Base-by-base conservation (phyloP, 805 yeast species). In the fission yeast (Schizosaccharomyces pombe) region DNA sequence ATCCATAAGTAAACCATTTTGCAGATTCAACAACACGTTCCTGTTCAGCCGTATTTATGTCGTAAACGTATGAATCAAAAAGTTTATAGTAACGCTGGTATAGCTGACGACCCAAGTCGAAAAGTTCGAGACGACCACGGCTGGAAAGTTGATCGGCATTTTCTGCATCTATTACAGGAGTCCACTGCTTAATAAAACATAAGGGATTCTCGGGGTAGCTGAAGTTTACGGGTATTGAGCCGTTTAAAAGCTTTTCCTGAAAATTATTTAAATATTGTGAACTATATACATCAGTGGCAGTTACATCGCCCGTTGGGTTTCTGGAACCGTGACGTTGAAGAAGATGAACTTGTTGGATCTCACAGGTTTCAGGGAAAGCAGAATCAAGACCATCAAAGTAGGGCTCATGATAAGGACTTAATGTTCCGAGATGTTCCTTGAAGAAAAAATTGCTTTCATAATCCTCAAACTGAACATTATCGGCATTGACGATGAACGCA, bases 301-400 rank as follows among this genome's bases (percentile, higher is more conserved):
- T 30, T n/a, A 14, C 49, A 8, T 22, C 30, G 14, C 49, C 26
- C 5, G 49, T 24, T 5, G 49, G 49, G 31, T 43, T 43, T 22
- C 49, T 28, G 19, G 49, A 43, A 43, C 49, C 49, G 26, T 43
- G 49, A 24, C 49, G 49, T 14, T 43, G 49, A 6, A 43, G 26
- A 26, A 43, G 6, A 43, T 43, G 49, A 16, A 43, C 28, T 43
- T 43, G 49, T 14, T 24, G 28, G 26, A 43, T 43, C 14, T 26
- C 30, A 26, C 49, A 43, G 2, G 30, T 14, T 5, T 43, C 49
- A 2, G 49, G 49, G 26, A 43, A 43, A 14, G 49, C 28, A 26
- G 28, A 9, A 29, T 24, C 26, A 11, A 43, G 14, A 4, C 49
- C 49, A 26, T n/a, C 26, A 14, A 43, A 43, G 14, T 43, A 8